phyloP scores from a whole-genome alignment of 805 yeast genomes.

The Barnettozyma siamensis region DNA sequence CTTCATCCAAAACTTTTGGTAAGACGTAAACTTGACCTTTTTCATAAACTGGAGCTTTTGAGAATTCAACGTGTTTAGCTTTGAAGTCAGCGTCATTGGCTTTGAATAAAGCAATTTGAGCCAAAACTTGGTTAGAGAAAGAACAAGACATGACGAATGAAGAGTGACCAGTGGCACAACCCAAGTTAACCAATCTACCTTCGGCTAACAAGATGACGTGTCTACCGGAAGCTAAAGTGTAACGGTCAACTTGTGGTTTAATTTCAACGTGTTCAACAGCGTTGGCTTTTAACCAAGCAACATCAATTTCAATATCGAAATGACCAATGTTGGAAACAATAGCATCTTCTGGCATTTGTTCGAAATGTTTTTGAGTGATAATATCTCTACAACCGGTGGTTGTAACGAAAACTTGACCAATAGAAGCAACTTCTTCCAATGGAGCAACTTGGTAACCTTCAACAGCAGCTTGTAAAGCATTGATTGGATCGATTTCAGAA shows the following conservation, averaged over 20 bases:
- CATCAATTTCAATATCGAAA: slow-evolving; percentile 98
- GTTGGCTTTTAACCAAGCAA: slow-evolving; percentile 95
- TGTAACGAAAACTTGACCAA: slow-evolving; percentile 97
- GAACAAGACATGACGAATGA: slow-evolving; percentile 99
- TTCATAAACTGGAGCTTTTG: slow-evolving; percentile 85
- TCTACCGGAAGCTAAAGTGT: slow-evolving; percentile 79
- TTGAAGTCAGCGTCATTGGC: slow-evolving; percentile 78
- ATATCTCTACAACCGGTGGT: slow-evolving; percentile 99
- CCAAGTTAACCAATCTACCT: slow-evolving; percentile 98
- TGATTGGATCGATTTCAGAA: slow-evolving; percentile 97
- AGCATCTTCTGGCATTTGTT: slow-evolving; percentile 96
- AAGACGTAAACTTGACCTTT: slow-evolving; percentile 85
- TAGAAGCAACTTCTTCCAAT: slow-evolving; percentile 85
- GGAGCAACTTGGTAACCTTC: slow-evolving; percentile 97
- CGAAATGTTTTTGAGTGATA: slow-evolving; percentile 83
- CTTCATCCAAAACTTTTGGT: slow-evolving; percentile 98
- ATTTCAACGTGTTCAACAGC: slow-evolving; percentile 93
- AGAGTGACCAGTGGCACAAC: slow-evolving; percentile 99
- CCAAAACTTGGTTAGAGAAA: slow-evolving; percentile 98
- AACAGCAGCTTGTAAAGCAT: slow-evolving; percentile 99
- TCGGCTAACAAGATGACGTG: slow-evolving; percentile 95
- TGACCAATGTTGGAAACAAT: slow-evolving; percentile 99
- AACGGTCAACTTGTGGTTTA: slow-evolving; percentile 99
- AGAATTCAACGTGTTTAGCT: slow-evolving; percentile 77
- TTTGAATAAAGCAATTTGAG: slow-evolving; percentile 96